A percentile compares a stretch with the other conserved stretches of the same genome.
phyloP scores from a whole-genome alignment of 345 rosid species.

The Boechera stricta region DNA sequence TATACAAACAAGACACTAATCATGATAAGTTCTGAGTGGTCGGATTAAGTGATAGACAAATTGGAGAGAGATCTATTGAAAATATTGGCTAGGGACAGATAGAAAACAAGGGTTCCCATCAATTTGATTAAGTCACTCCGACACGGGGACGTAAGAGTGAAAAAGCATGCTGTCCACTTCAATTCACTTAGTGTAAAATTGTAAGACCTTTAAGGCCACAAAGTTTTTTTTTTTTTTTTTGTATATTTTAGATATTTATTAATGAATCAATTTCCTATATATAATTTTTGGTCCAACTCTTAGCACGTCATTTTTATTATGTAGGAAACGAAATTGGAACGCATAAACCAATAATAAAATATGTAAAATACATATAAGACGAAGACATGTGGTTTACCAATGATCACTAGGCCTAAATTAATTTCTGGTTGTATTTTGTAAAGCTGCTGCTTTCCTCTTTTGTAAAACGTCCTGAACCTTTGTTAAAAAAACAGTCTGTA shows the following conservation, averaged over 20 bases:
- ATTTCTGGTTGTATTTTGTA: not conserved
- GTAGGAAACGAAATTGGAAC: not conserved
- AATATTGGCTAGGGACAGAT: not conserved
- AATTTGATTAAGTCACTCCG: conserved; percentile 5
- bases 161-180: conserved; percentile 3
- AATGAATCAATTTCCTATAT: not conserved
- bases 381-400: not conserved
- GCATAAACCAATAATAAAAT: not conserved
- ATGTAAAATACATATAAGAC: not conserved
- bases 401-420: not conserved
- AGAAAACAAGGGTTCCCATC: conserved; percentile 11
- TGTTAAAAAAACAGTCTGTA: not conserved
- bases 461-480: not conserved
- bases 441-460: not conserved
- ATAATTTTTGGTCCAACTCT: not conserved
- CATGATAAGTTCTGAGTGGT: conserved; percentile 14
- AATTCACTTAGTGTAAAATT: not conserved
- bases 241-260: not conserved
- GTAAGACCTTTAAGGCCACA: conserved; percentile 11
- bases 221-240: not conserved
- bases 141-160: conserved; percentile 8
- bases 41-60: conserved; percentile 6
- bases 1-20: conserved; percentile 4
- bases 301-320: not conserved
- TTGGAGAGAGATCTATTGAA: not conserved